These are phyloP conservation scores for Lenwebbia sp. DNA, from an alignment of 345 rosid species.

Conservation along the genomic window DNA sequence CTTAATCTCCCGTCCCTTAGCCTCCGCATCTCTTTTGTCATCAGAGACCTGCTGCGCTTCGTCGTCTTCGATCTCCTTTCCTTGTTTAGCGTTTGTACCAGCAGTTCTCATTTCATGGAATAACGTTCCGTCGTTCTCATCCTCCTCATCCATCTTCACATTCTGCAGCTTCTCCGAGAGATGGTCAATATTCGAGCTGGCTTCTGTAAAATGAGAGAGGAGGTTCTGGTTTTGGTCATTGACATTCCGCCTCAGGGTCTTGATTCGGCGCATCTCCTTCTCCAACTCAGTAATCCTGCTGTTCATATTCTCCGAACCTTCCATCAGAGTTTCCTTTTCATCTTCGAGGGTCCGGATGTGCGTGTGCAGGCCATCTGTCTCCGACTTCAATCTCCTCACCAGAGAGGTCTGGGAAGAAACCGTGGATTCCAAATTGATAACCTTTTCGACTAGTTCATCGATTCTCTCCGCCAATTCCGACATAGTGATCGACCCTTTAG, in stretches of 20 bases:
- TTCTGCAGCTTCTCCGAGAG: slow-evolving; percentile 40
- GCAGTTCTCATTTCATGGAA: not conserved
- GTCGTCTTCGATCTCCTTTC: not conserved
- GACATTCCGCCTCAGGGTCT: slow-evolving; percentile 31
- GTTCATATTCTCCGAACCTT: slow-evolving; percentile 23
- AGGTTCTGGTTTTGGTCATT: slow-evolving; percentile 36
- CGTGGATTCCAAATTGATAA: slow-evolving; percentile 42
- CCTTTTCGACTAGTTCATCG: slow-evolving; percentile 68
- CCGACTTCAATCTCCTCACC: slow-evolving; percentile 47
- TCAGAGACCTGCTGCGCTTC: not conserved
- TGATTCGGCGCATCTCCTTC: slow-evolving; percentile 43
- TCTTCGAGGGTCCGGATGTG: slow-evolving; percentile 44
- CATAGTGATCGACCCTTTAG: slow-evolving; percentile 24
- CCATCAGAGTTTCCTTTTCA: slow-evolving; percentile 40
- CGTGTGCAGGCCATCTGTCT: slow-evolving; percentile 42
- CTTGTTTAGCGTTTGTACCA: not conserved
- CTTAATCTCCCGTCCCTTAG: not conserved
- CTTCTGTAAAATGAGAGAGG: slow-evolving; percentile 38
- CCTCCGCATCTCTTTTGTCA: slow-evolving; percentile 4
- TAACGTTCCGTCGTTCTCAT: slow-evolving; percentile 13
- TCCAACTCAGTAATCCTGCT: slow-evolving; percentile 41
- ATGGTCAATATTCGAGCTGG: slow-evolving; percentile 26
- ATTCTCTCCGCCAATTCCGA: slow-evolving; percentile 54
- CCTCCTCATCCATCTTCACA: slow-evolving; percentile 45
- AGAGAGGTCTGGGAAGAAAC: slow-evolving; percentile 53